phyloP scores from a whole-genome alignment of 148 eudicot species.

The Euryodendron excelsum region DNA sequence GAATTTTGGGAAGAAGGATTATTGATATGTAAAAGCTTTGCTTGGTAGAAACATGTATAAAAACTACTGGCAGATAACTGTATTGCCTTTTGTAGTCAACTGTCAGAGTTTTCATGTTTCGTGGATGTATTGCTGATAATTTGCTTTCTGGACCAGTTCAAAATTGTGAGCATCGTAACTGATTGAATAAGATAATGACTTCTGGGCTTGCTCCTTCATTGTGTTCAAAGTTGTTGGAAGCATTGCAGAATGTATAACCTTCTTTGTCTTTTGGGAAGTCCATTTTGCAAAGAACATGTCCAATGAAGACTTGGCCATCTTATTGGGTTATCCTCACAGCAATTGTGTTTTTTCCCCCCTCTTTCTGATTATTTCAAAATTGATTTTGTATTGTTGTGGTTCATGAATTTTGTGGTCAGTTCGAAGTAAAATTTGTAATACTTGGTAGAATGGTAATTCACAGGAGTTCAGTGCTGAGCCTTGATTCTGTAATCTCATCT shows the following conservation, averaged over 20 bases:
- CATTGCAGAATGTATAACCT: neutral
- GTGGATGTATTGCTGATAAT: constrained; percentile 2
- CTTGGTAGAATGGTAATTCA: too few species aligned
- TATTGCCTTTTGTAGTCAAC: neutral
- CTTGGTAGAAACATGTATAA: neutral
- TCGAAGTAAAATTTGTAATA: too few species aligned
- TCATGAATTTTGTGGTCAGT: too few species aligned
- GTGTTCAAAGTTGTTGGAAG: neutral
- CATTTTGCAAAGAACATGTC: too few species aligned
- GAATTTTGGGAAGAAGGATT: constrained; percentile 91
- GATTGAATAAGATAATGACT: constrained; percentile 16
- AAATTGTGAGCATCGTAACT: neutral
- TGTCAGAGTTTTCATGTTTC: neutral
- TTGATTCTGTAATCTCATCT: too few species aligned
- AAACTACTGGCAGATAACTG: constrained; percentile 12
- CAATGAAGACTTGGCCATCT: too few species aligned
- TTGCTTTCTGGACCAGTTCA: neutral
- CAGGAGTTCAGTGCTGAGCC: too few species aligned
- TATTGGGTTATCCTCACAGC: too few species aligned
- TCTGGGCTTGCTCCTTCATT: neutral
- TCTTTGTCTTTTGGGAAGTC: neutral
- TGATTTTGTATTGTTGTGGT: too few species aligned
- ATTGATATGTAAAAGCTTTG: constrained; percentile 24
- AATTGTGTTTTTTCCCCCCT: too few species aligned
- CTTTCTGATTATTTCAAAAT: too few species aligned